Percentiles rank a stretch among this genome's conserved stretches.
phyloP scores from a whole-genome alignment of 345 rosid genomes.

The Citrus unshiu region DNA sequence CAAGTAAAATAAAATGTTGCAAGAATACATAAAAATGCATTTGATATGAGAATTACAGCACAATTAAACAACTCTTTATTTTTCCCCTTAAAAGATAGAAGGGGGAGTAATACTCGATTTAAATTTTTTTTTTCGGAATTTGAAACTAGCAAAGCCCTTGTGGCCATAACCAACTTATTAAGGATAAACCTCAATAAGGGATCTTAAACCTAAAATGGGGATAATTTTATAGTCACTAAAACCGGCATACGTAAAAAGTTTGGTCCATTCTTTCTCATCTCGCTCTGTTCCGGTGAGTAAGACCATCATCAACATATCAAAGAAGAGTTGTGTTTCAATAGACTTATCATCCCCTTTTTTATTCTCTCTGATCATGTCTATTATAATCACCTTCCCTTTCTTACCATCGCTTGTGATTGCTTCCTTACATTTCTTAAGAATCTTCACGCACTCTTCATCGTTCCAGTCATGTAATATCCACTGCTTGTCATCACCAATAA shows the following conservation, averaged over 20 bases:
- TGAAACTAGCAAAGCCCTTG: no score
- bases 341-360: neutral
- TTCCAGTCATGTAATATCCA: conserved; percentile 12
- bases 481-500: neutral
- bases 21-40: no score
- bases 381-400: conserved; percentile 14
- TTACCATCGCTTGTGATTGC: neutral
- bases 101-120: no score
- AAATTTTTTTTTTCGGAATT: no score
- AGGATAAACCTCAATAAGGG: conserved; percentile 52
- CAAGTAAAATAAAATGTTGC: no score
- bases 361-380: neutral
- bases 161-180: neutral
- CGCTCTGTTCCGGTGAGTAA: conserved; percentile 29
- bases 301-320: conserved; percentile 37
- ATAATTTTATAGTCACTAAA: conserved; percentile 34
- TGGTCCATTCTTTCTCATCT: conserved; percentile 38
- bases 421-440: conserved; percentile 1
- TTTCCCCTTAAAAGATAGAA: no score
- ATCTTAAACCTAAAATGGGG: conserved; percentile 37
- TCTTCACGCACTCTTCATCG: neutral
- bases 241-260: conserved; percentile 33
- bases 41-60: no score
- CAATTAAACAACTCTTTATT: no score
- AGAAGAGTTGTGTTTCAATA: conserved; percentile 32